phyloP scores from a whole-genome alignment of 768 basidiomycete species.

The Rhodosporidiobolus sp. region DNA sequence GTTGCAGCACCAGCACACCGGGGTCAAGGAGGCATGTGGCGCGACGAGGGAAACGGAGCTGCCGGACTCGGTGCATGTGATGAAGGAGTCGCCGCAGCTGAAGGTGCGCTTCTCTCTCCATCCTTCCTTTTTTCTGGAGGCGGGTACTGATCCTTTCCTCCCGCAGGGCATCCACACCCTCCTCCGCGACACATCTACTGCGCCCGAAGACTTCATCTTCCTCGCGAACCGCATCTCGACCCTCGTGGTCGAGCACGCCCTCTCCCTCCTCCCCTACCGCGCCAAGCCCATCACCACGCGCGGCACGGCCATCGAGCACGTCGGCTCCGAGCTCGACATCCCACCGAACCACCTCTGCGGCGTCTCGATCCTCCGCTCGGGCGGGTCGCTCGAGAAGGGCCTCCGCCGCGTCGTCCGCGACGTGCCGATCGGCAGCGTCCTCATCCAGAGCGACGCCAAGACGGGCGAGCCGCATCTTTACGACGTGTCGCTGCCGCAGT shows the following conservation, averaged over 20 bases:
- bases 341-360: slow-evolving; percentile 71
- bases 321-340: slow-evolving; percentile 63
- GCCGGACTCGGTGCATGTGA: slow-evolving; percentile 58
- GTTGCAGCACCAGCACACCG: too few relatives aligned
- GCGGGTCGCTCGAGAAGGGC: slow-evolving; percentile 85
- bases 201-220: slow-evolving; percentile 84
- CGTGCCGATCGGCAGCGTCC: slow-evolving; percentile 77
- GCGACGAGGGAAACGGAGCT: slow-evolving; percentile 21
- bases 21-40: slow-evolving; percentile 5
- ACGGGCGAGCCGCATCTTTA: slow-evolving; percentile 85
- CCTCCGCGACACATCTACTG: slow-evolving; percentile 66
- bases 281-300: slow-evolving; percentile 56
- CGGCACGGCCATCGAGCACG: slow-evolving; percentile 57
- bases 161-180: slow-evolving; percentile 83
- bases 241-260: slow-evolving; percentile 74
- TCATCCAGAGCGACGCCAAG: slow-evolving; percentile 80
- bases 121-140: not conserved
- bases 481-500: slow-evolving; percentile 72
- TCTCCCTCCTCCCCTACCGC: slow-evolving; percentile 76
- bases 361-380: slow-evolving; percentile 70
- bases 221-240: slow-evolving; percentile 84
- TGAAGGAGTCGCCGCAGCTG: slow-evolving; percentile 76
- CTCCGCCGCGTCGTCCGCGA: slow-evolving; percentile 83
- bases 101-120: slow-evolving; percentile 54
- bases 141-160: not conserved